Evolutionary conservation across 2,329 filamentous ascomycete genomes (phyloP), one percentile per base, ranked within the genome.

Genomic region (Ophioceras dolichostomum): DNA sequence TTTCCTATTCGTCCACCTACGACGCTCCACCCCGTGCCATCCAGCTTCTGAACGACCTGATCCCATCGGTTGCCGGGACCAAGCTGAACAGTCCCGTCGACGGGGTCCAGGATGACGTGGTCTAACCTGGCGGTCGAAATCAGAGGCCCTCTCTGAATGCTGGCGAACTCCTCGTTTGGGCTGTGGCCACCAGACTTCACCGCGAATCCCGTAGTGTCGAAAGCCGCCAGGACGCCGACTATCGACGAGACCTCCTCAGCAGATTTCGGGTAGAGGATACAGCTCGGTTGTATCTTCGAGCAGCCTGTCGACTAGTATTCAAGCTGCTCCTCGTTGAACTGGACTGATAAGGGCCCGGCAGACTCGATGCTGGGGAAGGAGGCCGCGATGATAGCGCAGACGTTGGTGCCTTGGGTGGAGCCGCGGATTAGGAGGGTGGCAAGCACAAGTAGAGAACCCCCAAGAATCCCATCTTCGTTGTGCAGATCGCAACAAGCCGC

Each of bases 151-250:
- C 45, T 44, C 9, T 52, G 45, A 38, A 58, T 58, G 45, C 59
- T 73, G 6, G 64, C 62, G 3, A 58, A 56, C 4, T 58, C 60
- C 0, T 57, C 50, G 41, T 64, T 67, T 3, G 62, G 55, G 2
- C 60, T 62, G 50, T 74, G 70, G 1, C 71, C 70, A 13, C 70
- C 41, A 16, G 38, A 40, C 26, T 66, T 66, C 41, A 68, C 58
- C 2, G 68, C 61, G 49, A 76, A 75, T n/a, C n/a, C n/a, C 1
- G 44, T 48, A 43, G 45, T 44, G 13, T 41, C 43, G 33, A 39
- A 42, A 34, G 30, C 32, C 35, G 36, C 36, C n/a, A 49, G 44
- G 3, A 39, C 34, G 16, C 20, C 21, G 35, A 49, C 21, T 21
- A 48, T 31, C 18, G 39, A 22, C 5, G 44, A 37, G 1, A 47